A percentile compares a stretch with the other conserved stretches of the same genome.
Conservation (phyloP, 2,329 filamentous ascomycete species). For the Penicillium rolfsii region DNA sequence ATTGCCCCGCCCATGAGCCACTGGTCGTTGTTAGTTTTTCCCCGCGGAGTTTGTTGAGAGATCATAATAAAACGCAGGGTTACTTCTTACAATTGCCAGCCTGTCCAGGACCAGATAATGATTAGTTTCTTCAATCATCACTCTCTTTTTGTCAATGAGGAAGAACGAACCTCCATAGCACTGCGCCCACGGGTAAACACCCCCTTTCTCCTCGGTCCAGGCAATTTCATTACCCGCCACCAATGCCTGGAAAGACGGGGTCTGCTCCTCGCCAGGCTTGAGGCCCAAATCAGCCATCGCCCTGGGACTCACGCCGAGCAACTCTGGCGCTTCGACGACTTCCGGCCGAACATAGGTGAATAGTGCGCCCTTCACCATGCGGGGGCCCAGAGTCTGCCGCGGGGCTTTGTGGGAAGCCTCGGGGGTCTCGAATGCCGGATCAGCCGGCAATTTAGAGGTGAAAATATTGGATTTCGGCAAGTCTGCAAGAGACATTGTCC, state of each 20-base stretch:
- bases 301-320: conserved; percentile 77
- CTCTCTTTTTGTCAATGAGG: neutral
- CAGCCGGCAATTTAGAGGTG: conserved; percentile 71
- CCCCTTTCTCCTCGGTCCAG: conserved; percentile 71
- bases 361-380: conserved; percentile 79
- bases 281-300: conserved; percentile 84
- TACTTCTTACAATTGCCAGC: conserved; percentile 54
- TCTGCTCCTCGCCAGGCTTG: conserved; percentile 66
- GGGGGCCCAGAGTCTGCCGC: conserved; percentile 74
- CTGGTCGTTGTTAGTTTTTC: conserved; percentile 48
- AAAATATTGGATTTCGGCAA: conserved; percentile 68
- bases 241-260: conserved; percentile 73
- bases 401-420: conserved; percentile 78
- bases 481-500: conserved; percentile 48
- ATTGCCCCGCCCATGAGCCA: conserved; percentile 91
- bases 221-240: conserved; percentile 82
- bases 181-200: conserved; percentile 97
- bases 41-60: neutral
- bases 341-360: conserved; percentile 92
- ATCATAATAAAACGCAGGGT: neutral
- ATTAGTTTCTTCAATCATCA: neutral
- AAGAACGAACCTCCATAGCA: conserved; percentile 76
- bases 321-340: conserved; percentile 69
- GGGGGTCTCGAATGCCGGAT: conserved; percentile 78
- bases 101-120: conserved; percentile 29